Evolutionary conservation across 1,284 basidiomycete genomes (phyloP).

Genomic region (Moesziomyces sp.): DNA sequence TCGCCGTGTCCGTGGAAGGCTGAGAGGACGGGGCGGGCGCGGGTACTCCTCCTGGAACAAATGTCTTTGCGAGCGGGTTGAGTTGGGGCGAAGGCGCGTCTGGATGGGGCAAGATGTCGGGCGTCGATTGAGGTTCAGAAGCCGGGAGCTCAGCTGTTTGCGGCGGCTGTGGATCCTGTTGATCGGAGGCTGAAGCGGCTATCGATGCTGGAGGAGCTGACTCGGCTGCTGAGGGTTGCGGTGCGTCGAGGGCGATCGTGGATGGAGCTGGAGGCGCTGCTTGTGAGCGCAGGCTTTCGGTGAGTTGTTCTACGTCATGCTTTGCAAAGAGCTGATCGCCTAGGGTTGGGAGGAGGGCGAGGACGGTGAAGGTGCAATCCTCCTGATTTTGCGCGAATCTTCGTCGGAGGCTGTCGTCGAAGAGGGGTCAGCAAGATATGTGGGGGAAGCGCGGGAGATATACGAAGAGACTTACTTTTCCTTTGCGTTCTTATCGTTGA

Average conservation of each 20-base stretch:
- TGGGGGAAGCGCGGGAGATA: neutral
- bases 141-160: neutral
- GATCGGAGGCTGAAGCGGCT: slow-evolving; percentile 5
- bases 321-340: slow-evolving; percentile 77
- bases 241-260: slow-evolving; percentile 4
- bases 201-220: slow-evolving; percentile 7
- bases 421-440: neutral
- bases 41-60: slow-evolving; percentile 20
- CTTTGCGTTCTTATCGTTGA: slow-evolving; percentile 76
- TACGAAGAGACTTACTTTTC: slow-evolving; percentile 75
- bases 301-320: slow-evolving; percentile 85
- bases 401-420: slow-evolving; percentile 75
- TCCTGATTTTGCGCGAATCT: slow-evolving; percentile 85
- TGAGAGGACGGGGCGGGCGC: neutral
- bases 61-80: slow-evolving; percentile 40
- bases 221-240: slow-evolving; percentile 10
- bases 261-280: slow-evolving; percentile 12
- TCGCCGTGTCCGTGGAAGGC: neutral
- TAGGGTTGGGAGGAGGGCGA: slow-evolving; percentile 82
- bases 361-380: slow-evolving; percentile 82
- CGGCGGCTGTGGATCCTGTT: neutral
- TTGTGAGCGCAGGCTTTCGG: slow-evolving; percentile 73
- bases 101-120: slow-evolving; percentile 3
- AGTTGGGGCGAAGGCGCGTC: slow-evolving; percentile 31
- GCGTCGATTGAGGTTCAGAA: neutral